Conservation (phyloP, 352 stramenopile genomes). For the Globisporangium paddicum region DNA sequence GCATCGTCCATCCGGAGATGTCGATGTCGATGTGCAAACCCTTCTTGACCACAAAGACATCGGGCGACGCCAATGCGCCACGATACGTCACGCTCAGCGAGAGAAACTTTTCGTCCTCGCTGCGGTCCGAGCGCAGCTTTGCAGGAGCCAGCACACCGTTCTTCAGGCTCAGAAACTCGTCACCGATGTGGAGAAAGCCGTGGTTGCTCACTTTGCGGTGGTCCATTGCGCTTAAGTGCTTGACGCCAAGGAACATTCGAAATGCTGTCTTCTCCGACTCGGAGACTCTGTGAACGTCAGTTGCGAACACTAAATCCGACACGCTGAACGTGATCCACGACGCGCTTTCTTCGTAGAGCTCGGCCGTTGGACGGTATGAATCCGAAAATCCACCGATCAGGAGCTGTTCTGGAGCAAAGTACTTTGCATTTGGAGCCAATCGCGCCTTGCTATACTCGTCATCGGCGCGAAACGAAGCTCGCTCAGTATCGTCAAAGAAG, state of each 20-base stretch:
- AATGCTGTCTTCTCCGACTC: slow-evolving; percentile 61
- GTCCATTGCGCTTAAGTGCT: slow-evolving; percentile 58
- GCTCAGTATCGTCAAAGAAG: slow-evolving; percentile 12
- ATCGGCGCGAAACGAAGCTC: neutral
- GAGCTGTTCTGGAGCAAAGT: slow-evolving; percentile 39
- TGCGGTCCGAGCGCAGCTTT: slow-evolving; percentile 62
- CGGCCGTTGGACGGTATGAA: slow-evolving; percentile 41
- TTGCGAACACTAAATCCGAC: slow-evolving; percentile 47
- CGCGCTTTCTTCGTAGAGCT: slow-evolving; percentile 46
- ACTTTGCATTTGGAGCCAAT: slow-evolving; percentile 18
- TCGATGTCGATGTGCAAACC: slow-evolving; percentile 60
- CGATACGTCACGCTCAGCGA: slow-evolving; percentile 62
- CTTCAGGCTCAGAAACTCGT: slow-evolving; percentile 80
- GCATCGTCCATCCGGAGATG: slow-evolving; percentile 76
- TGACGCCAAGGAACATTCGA: slow-evolving; percentile 47
- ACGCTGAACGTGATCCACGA: slow-evolving; percentile 77
- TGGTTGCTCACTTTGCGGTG: slow-evolving; percentile 71
- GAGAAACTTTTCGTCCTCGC: slow-evolving; percentile 53
- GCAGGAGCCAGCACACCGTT: slow-evolving; percentile 65
- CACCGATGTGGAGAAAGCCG: slow-evolving; percentile 71
- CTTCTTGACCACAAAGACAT: slow-evolving; percentile 58
- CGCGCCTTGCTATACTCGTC: slow-evolving; percentile 10
- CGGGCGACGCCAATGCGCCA: slow-evolving; percentile 26
- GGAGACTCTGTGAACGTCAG: slow-evolving; percentile 64
- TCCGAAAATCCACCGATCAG: slow-evolving; percentile 71